A percentile compares a stretch with the other conserved stretches of the same genome.
Conservation (phyloP, 83 land plant species). For the Thuja plicata region DNA sequence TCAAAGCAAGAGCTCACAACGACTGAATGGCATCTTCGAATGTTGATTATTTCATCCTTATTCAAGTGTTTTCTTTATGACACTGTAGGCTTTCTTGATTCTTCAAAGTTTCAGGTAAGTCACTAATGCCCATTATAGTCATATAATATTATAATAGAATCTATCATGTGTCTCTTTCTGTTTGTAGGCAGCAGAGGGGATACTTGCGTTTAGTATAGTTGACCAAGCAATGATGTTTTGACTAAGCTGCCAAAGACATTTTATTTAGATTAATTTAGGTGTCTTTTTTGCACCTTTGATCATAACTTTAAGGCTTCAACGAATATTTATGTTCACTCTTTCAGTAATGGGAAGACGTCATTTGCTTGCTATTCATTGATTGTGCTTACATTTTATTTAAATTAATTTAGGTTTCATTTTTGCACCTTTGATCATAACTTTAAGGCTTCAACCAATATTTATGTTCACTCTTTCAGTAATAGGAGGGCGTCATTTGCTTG, state of each 20-base stretch:
- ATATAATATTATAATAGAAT: neutral
- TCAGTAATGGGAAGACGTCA: neutral
- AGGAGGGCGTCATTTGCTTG: neutral
- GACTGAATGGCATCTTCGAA: slow-evolving; percentile 73
- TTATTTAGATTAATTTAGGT: neutral
- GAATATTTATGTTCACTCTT: neutral
- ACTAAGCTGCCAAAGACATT: neutral
- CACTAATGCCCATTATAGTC: neutral
- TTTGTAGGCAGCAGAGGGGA: neutral
- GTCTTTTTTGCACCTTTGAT: neutral
- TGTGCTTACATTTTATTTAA: neutral
- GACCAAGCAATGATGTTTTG: neutral
- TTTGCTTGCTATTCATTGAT: neutral
- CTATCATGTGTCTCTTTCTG: neutral
- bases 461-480: neutral
- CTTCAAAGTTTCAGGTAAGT: slow-evolving; percentile 80
- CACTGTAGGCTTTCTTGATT: slow-evolving; percentile 72
- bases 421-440: neutral
- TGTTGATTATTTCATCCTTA: slow-evolving; percentile 68
- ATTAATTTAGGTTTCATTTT: neutral
- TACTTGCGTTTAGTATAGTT: neutral
- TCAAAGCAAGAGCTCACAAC: slow-evolving; percentile 8
- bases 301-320: neutral
- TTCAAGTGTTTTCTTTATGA: slow-evolving; percentile 91
- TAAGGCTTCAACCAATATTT: neutral